Evolutionary conservation across 2,329 filamentous ascomycete species (phyloP), one percentile per base, ranked within the genome.

Genomic region (Arthrinium puccinioides): DNA sequence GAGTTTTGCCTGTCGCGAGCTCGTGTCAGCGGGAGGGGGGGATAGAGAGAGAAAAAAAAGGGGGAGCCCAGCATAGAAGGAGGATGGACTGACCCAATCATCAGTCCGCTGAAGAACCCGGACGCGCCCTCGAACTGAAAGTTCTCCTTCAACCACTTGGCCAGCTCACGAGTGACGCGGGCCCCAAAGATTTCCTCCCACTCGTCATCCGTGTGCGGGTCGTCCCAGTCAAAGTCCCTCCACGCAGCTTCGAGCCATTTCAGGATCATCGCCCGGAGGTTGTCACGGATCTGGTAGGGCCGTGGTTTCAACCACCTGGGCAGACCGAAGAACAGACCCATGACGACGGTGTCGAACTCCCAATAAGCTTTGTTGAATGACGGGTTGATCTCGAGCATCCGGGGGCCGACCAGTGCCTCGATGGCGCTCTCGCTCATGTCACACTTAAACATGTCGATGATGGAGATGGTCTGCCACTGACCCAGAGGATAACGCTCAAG

Each of bases 181-280:
- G 47, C 45, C 3, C 57, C 57, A 9, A 52, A 52, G 13, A 42
- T 34, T 1, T 51, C 49, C n/a, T 61, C 56, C 53, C 53, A 60
- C 7, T 46, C 36, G 0, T 37, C 27, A 10, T 52, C 47, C 2
- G 36, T 38, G 3, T 41, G 38, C 1, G 19, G 20, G 5, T 37
- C 41, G 1, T 46, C 30, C 44, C 43, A 48, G 34, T 53, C 44
- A 24, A 48, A 52, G 4, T 44, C 27, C 2, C 36, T 23, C 20
- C 32, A 43, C 2, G 49, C 43, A 3, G 39, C 30, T 7, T 31
- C 16, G 15, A 50, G 14, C 18, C 46, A 41, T 6, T 16, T 14
- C 15, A 21, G 13, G n/a, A 45, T 36, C 38, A 47, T 39, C 14
- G 18, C 30, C 26, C 37, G 31, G n/a, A 47, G 40, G 6, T 39